Evolutionary conservation across 768 basidiomycete species (phyloP), one percentile per base, ranked within the genome.

Genomic region (Trametes meyenii): DNA sequence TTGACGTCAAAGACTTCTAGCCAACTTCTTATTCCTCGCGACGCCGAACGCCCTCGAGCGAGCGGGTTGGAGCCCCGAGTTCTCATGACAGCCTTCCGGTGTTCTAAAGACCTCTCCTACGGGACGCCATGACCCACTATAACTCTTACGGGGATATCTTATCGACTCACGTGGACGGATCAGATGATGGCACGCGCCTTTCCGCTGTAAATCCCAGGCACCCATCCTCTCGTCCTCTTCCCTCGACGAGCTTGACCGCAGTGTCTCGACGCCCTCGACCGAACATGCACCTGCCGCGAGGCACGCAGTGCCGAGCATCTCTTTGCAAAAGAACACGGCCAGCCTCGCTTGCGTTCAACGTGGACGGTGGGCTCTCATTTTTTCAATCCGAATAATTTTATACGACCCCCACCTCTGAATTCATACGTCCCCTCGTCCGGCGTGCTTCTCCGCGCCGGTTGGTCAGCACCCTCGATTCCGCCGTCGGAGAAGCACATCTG

Each of bases 1-100:
- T 56, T 62, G 55, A 56, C 61, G 49, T 62, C 61, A 56, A 45
- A 12, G 49, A 23, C 61, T 61, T 61, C 53, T 60, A 54, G 59
- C 52, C 26, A 40, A 21, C 17, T 17, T 21, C 60, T 50, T 43
- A 23, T 42, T 38, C 33, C 29, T 26, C 35, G 43, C 42, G 21
- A 21, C 17, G 52, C 59, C 44, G 51, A 29, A 43, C 51, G 52
- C 59, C 44, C 58, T 54, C 59, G 51, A 54, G 39, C 57, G 57
- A 58, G 43, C 58, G 58, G 38, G 29, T 40, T 39, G 36, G 19
- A 29, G 17, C 59, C 26, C 12, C 39, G 36, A 26, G 23, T 38
- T 61, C 60, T 54, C 60, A 61, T 48, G 54, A 2, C 40, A 36
- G 48, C 49, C 53, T 55, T 55, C 61, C 61, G 61, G 61, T 46